Evolutionary conservation across 2,329 filamentous ascomycete species (phyloP), one percentile per base, ranked within the genome.

Genomic region (Fusarium siculi): DNA sequence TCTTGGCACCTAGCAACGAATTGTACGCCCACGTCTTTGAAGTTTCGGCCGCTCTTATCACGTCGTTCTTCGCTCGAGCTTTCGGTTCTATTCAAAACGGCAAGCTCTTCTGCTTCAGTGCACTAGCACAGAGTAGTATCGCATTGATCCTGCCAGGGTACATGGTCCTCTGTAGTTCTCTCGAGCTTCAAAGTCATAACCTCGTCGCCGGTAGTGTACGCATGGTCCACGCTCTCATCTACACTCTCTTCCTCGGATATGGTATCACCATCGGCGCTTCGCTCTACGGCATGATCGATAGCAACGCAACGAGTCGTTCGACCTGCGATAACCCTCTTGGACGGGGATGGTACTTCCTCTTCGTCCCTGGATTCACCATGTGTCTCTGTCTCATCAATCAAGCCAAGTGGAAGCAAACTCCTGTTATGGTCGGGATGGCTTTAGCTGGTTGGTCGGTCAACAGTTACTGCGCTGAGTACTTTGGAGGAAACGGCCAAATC

Each of bases 311-410:
- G 1, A 82, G 83, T 54, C 77, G 80, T 4, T 83, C 82, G 0
- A 81, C 80, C 4, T 87, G 90, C 78, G 25, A 79, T 15, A 58
- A 82, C 37, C 83, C 86, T 0, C 86, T 92, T 57, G 66, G 80
- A 16, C 75, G 82, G 1, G 79, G 80, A 14, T 84, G 83, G 79
- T 89, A 89, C 74, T 94, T 95, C 80, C 82, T 93, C 18, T 95
- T 94, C 76, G 94, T 96, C 0, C 88, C 92, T 0, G 82, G 87
- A 10, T 97, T 96, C 81, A 90, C 93, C 7, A 79, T 94, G 40
- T 94, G 92, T 73, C 85, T 96, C 0, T 92, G 92, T 68, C 86
- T 95, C 77, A 92, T 96, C 80, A 95, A 95, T 81, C 93, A 96
- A 74, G 93, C 92, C 66, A 94, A 94, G 81, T 93, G 89, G 89